phyloP scores from a whole-genome alignment of 495 filamentous ascomycete species.

The Xylona heveae region DNA sequence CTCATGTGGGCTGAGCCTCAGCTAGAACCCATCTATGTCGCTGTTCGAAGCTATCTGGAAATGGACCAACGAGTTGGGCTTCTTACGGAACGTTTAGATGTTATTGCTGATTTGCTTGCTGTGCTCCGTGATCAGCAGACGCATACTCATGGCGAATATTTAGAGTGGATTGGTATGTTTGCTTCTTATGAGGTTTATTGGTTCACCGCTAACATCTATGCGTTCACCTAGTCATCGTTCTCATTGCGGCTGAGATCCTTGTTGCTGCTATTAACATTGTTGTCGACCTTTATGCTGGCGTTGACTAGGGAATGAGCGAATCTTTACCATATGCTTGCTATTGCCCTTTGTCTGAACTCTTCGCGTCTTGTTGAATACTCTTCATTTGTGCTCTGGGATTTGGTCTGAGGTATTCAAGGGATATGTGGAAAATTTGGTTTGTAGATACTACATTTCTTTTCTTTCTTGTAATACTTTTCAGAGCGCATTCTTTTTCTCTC shows the following conservation, averaged over 20 bases:
- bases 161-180: conserved; percentile 81
- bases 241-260: conserved; percentile 90
- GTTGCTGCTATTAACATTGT: conserved; percentile 91
- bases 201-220: background rate
- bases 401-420: no score
- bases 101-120: conserved; percentile 83
- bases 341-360: no score
- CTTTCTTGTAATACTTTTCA: no score
- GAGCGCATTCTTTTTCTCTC: no score
- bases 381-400: no score
- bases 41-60: conserved; percentile 84
- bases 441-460: no score
- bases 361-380: no score
- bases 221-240: conserved; percentile 56
- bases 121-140: conserved; percentile 93
- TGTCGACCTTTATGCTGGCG: conserved; percentile 79
- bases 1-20: conserved; percentile 97
- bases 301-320: no score
- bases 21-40: conserved; percentile 85
- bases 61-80: conserved; percentile 92
- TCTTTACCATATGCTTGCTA: no score
- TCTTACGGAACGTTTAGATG: conserved; percentile 72
- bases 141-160: conserved; percentile 84
- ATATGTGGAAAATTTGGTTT: no score
- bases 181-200: background rate